These are phyloP conservation scores for Paraleonurus japonicus DNA, from an alignment of 257 asterid genomes.

Conservation along the genomic window DNA sequence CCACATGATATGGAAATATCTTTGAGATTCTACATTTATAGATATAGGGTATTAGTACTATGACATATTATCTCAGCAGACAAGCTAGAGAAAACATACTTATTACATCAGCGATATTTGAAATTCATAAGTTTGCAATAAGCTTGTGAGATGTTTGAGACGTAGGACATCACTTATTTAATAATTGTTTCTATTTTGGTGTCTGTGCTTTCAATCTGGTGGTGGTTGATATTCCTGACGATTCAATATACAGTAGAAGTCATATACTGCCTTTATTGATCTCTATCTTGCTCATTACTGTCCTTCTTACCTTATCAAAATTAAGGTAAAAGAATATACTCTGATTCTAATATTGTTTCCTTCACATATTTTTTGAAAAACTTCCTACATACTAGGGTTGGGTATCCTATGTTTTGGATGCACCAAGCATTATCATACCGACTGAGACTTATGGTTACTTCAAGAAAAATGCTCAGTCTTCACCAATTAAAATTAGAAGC, in stretches of 20 bases:
- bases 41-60: not conserved
- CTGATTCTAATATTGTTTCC: not conserved
- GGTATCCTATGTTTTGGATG: not conserved
- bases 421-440: not conserved
- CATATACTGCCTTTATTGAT: not conserved
- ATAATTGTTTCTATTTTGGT: conserved; percentile 5
- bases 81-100: not conserved
- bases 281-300: conserved; percentile 1
- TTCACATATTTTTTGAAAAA: not conserved
- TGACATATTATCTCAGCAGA: not conserved
- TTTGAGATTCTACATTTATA: not conserved
- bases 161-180: not conserved
- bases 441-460: conserved; percentile 5
- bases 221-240: not conserved
- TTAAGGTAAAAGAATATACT: not conserved
- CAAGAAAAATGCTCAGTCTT: not conserved
- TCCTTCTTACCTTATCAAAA: not conserved
- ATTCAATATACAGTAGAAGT: not conserved
- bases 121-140: not conserved
- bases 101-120: not conserved
- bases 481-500: not conserved
- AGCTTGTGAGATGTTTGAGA: conserved; percentile 9
- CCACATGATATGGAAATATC: not conserved
- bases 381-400: not conserved
- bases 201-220: not conserved